These are phyloP conservation scores for Eimeria falciformis DNA, from an alignment of 169 alveolate species.

Conservation along the genomic window DNA sequence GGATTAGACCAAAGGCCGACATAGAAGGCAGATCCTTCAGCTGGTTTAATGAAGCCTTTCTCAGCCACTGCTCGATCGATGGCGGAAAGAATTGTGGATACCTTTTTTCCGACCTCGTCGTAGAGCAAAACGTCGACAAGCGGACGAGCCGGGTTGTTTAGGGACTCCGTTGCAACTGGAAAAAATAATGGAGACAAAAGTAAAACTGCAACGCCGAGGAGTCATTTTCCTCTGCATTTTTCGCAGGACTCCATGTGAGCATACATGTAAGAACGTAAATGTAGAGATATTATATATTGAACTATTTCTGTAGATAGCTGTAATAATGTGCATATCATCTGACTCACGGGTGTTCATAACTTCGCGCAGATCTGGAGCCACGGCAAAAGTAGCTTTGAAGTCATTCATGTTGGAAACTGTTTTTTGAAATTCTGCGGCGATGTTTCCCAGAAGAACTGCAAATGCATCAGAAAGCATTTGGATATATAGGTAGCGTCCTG, in stretches of 20 bases:
- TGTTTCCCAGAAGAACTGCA: constrained; percentile 44
- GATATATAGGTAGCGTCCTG: too few species aligned
- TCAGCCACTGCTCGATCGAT: constrained; percentile 61
- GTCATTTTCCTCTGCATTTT: too few species aligned
- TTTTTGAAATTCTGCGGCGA: neutral
- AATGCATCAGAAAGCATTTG: neutral
- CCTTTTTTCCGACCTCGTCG: constrained; percentile 30
- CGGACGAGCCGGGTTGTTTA: neutral
- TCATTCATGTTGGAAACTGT: neutral
- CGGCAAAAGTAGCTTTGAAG: neutral
- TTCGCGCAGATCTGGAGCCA: constrained; percentile 27
- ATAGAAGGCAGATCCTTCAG: constrained; percentile 54
- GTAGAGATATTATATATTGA: too few species aligned
- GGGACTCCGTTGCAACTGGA: constrained; percentile 13
- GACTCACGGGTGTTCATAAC: constrained; percentile 24
- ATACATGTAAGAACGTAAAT: too few species aligned
- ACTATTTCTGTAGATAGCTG: too few species aligned
- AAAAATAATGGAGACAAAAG: neutral
- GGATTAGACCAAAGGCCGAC: constrained; percentile 49
- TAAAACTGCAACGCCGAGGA: too few species aligned
- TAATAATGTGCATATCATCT: neutral
- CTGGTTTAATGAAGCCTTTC: constrained; percentile 35
- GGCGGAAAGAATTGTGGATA: neutral
- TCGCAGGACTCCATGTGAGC: too few species aligned
- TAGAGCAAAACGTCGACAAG: constrained; percentile 27